phyloP scores from a whole-genome alignment of 441 rosid species.

The Adansonia grandidieri region DNA sequence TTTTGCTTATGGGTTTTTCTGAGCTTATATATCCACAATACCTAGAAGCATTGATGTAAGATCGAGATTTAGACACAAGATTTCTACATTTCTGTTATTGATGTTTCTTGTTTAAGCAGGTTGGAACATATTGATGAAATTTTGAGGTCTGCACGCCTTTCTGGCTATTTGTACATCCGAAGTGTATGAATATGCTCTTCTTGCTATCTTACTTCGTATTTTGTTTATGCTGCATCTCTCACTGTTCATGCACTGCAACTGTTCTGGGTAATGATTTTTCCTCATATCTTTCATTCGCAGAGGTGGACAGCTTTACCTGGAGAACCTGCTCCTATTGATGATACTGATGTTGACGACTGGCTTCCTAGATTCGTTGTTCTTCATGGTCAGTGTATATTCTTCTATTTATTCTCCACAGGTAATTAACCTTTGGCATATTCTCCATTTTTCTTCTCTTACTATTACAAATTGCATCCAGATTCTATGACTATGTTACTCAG shows the following conservation, averaged over 20 bases:
- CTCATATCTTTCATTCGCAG: conserved; percentile 37
- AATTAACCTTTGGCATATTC: conserved; percentile 17
- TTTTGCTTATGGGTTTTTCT: not conserved
- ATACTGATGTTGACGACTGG: conserved; percentile 93
- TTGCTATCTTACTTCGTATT: conserved; percentile 20
- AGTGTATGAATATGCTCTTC: conserved; percentile 52
- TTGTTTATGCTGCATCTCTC: conserved; percentile 24
- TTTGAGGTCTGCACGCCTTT: conserved; percentile 79
- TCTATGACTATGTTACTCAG: no score
- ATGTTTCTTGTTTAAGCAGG: conserved; percentile 44
- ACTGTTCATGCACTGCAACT: conserved; percentile 11
- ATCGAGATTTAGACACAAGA: not conserved
- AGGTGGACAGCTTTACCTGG: conserved; percentile 96
- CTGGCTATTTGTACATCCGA: conserved; percentile 82
- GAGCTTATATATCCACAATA: not conserved
- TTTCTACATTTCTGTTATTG: conserved; percentile 19
- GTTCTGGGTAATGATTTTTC: conserved; percentile 11
- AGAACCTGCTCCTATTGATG: conserved; percentile 90
- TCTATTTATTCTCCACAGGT: conserved; percentile 82
- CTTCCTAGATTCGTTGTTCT: conserved; percentile 94
- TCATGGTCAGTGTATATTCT: conserved; percentile 85
- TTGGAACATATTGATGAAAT: conserved; percentile 93
- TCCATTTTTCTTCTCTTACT: not conserved
- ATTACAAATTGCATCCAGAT: not conserved
- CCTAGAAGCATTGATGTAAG: not conserved